A percentile compares a stretch with the other conserved stretches of the same genome.
Conservation (phyloP, 2,329 filamentous ascomycete genomes). For the Fusarium pilosicola region DNA sequence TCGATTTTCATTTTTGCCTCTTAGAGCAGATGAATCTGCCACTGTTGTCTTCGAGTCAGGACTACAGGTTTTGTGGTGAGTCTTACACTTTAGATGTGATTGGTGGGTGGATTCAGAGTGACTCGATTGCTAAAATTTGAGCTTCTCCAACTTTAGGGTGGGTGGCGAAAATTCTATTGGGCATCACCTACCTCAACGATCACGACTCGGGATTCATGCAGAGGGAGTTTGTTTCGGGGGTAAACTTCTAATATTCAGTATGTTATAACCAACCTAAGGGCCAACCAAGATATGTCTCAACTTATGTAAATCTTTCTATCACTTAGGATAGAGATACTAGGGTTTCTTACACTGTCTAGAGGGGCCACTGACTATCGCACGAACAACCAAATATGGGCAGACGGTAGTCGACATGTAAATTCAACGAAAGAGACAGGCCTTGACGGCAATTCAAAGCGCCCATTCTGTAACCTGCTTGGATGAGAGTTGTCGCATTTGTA, state of each 20-base stretch:
- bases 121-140: slow-evolving; percentile 38
- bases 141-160: slow-evolving; percentile 40
- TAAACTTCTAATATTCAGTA: neutral
- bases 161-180: slow-evolving; percentile 43
- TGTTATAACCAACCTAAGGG: neutral
- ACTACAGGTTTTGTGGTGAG: neutral
- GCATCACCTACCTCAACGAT: slow-evolving; percentile 18
- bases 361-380: neutral
- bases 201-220: neutral
- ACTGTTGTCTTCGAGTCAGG: neutral
- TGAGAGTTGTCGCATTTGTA: neutral
- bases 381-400: neutral
- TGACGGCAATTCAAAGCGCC: neutral
- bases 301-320: neutral
- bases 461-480: neutral
- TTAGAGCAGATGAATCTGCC: neutral
- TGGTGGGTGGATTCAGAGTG: slow-evolving; percentile 19
- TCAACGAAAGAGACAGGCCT: neutral
- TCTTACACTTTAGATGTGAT: slow-evolving; percentile 12
- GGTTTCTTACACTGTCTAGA: neutral
- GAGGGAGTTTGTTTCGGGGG: neutral
- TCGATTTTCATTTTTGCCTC: slow-evolving; percentile 52
- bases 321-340: neutral
- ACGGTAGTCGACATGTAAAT: neutral
- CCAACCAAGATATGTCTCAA: neutral